Conservation (phyloP, 768 basidiomycete species). For the Agaricus blazei region DNA sequence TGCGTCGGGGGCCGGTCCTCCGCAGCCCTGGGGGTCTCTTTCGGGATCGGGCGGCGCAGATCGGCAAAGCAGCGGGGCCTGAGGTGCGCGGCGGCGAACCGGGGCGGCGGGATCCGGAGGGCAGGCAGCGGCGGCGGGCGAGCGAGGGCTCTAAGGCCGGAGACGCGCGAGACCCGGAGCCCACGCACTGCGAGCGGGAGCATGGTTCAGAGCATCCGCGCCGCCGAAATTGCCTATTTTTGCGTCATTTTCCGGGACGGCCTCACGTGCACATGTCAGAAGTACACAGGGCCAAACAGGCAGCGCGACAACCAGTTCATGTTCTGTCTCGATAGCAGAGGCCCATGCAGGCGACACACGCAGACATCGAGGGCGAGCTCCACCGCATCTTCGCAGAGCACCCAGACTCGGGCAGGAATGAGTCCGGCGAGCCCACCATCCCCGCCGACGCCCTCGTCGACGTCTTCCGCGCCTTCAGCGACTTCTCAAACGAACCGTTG, state of each 20-base stretch:
- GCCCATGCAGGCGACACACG: slow-evolving; percentile 2
- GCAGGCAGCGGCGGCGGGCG: background rate
- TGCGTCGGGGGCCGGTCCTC: slow-evolving; percentile 21
- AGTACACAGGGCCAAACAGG: background rate
- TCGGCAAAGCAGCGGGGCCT: background rate
- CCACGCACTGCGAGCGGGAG: background rate
- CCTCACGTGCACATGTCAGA: background rate
- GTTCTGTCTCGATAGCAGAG: background rate
- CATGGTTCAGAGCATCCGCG: background rate
- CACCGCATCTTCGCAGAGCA: slow-evolving; percentile 64
- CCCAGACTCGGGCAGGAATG: slow-evolving; percentile 52
- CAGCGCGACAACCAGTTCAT: background rate
- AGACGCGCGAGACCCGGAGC: background rate
- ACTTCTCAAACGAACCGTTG: slow-evolving; percentile 53
- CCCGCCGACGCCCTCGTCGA: slow-evolving; percentile 70
- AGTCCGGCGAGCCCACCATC: slow-evolving; percentile 57
- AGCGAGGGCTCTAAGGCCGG: background rate
- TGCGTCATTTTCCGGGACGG: background rate
- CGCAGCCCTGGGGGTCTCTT: background rate
- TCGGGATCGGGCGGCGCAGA: background rate
- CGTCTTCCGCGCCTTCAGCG: slow-evolving; percentile 59
- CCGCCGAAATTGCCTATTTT: background rate
- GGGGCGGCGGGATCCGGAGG: background rate
- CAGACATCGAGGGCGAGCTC: slow-evolving; percentile 66
- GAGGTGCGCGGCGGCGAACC: background rate